phyloP scores from a whole-genome alignment of 2,329 filamentous ascomycete species.

The Epichloe sibirici region DNA sequence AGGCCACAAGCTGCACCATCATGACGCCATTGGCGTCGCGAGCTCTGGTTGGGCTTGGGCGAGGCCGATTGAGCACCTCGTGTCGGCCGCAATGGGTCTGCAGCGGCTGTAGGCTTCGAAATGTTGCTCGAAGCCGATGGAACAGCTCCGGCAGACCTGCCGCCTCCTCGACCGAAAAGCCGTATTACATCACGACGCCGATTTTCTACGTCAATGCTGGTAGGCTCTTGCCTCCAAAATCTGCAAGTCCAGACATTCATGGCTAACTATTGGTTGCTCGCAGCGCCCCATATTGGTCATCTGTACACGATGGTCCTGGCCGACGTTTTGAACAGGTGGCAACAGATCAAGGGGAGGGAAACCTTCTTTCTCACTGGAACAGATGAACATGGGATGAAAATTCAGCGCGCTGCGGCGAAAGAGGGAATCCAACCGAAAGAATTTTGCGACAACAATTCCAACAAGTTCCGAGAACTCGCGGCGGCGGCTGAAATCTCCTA shows the following conservation, averaged over 20 bases:
- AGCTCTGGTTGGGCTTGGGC: conserved; percentile 13
- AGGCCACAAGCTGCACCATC: too few species aligned
- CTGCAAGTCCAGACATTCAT: background rate
- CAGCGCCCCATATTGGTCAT: conserved; percentile 88
- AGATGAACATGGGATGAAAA: conserved; percentile 96
- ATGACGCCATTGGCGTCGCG: conserved; percentile 20
- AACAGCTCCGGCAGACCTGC: conserved; percentile 17
- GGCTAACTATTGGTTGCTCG: background rate
- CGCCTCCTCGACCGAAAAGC: conserved; percentile 40
- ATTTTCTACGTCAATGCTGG: conserved; percentile 99
- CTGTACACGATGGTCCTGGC: conserved; percentile 85
- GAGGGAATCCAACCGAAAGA: conserved; percentile 60
- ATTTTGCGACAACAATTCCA: conserved; percentile 80
- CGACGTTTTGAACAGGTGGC: conserved; percentile 88
- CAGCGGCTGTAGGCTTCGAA: conserved; percentile 15
- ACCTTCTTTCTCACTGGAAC: conserved; percentile 81
- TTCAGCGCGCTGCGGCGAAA: conserved; percentile 71
- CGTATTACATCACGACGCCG: conserved; percentile 89
- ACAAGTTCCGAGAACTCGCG: conserved; percentile 68
- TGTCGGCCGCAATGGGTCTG: conserved; percentile 16
- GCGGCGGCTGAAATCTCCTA: conserved; percentile 56
- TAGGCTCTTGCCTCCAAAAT: conserved; percentile 22
- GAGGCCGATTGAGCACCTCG: conserved; percentile 9
- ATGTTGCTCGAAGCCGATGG: conserved; percentile 15
- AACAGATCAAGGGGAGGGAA: conserved; percentile 56